These are phyloP conservation scores for Hanseniaspora vineae DNA, from an alignment of 805 yeast genomes.

Conservation along the genomic window DNA sequence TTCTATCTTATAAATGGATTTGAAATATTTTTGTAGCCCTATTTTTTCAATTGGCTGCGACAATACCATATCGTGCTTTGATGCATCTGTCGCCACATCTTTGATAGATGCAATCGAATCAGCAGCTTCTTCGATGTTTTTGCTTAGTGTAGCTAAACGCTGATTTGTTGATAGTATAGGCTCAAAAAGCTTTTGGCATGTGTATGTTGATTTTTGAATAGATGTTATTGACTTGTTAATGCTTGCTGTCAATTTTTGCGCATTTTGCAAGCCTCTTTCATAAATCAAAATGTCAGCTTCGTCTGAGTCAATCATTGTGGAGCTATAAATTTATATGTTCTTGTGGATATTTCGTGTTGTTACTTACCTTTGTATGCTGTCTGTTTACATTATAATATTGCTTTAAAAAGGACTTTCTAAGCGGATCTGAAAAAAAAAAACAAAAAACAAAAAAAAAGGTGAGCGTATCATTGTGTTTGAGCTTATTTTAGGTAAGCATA, in stretches of 20 bases:
- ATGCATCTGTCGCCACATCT: slow-evolving; percentile 35
- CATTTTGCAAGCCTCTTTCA: slow-evolving; percentile 54
- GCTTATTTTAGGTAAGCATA: too few species aligned
- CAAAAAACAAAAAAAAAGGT: too few species aligned
- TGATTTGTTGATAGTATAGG: slow-evolving; percentile 61
- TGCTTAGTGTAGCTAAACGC: slow-evolving; percentile 38
- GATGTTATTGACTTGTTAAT: slow-evolving; percentile 43
- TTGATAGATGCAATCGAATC: slow-evolving; percentile 34
- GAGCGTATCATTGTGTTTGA: too few species aligned
- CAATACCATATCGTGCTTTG: slow-evolving; percentile 27
- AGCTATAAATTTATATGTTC: slow-evolving; percentile 2
- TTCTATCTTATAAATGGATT: slow-evolving; percentile 32
- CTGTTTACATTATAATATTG: too few species aligned
- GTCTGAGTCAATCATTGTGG: slow-evolving; percentile 39
- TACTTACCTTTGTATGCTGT: background rate
- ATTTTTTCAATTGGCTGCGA: slow-evolving; percentile 21
- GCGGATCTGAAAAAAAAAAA: too few species aligned
- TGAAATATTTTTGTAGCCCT: slow-evolving; percentile 25
- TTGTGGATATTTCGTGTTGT: background rate
- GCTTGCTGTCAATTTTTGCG: slow-evolving; percentile 40
- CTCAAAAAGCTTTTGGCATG: slow-evolving; percentile 49
- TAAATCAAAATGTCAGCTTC: slow-evolving; percentile 78
- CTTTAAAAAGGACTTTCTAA: too few species aligned
- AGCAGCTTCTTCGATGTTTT: slow-evolving; percentile 44
- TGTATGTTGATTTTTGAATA: slow-evolving; percentile 39